A percentile compares a stretch with the other conserved stretches of the same genome.
These are phyloP conservation scores for Bretschneidera sinensis DNA, from an alignment of 345 rosid genomes.

Conservation along the genomic window DNA sequence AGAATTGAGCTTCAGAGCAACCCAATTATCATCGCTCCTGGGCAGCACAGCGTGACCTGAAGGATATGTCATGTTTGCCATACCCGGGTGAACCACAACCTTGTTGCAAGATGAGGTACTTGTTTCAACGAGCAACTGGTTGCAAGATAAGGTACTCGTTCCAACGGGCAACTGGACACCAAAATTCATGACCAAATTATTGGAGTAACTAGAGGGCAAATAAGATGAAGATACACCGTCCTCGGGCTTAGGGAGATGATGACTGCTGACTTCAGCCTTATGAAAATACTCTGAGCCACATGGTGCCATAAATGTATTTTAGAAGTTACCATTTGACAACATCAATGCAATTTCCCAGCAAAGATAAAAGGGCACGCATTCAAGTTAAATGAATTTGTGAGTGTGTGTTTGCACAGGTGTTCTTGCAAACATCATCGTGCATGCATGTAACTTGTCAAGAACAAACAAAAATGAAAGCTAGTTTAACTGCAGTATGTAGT, in stretches of 20 bases:
- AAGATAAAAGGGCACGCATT: too few species aligned
- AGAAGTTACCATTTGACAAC: neutral
- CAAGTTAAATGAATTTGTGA: too few species aligned
- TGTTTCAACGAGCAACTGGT: too few species aligned
- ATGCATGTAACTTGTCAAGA: neutral
- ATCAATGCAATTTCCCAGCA: too few species aligned
- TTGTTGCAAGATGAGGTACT: neutral
- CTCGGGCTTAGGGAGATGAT: neutral
- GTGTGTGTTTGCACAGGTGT: too few species aligned
- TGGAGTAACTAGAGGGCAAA: neutral
- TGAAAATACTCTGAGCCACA: neutral
- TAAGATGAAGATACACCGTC: neutral
- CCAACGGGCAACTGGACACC: neutral
- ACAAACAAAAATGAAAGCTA: neutral
- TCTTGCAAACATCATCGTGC: too few species aligned
- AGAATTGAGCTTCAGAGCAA: conserved; percentile 14
- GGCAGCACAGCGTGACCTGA: conserved; percentile 17
- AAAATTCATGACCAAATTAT: neutral
- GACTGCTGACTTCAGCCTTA: conserved; percentile 2
- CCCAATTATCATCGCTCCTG: conserved; percentile 24
- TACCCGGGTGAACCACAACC: conserved; percentile 20
- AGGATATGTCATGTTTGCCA: conserved; percentile 21
- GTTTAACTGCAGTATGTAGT: too few species aligned
- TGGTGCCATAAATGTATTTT: neutral
- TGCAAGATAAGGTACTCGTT: neutral